Evolutionary conservation across 2,329 filamentous ascomycete species (phyloP).

Genomic region (Teratosphaeria viscida): DNA sequence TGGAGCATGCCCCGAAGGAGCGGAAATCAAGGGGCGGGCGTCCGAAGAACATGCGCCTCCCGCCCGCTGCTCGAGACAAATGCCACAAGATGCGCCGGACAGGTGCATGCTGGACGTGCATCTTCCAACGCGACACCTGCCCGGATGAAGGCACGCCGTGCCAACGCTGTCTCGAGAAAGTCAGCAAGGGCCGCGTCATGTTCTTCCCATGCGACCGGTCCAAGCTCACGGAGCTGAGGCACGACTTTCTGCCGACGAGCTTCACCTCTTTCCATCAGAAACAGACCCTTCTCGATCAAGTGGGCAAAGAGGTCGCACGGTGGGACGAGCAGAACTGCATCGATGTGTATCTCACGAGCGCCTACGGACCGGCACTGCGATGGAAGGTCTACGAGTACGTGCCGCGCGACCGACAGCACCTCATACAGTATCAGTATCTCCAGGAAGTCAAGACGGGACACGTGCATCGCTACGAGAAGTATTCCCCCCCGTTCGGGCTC

Average conservation of each 20-base stretch:
- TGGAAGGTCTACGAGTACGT: constrained; percentile 39
- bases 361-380: constrained; percentile 32
- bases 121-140: constrained; percentile 36
- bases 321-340: constrained; percentile 27
- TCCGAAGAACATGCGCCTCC: constrained; percentile 27
- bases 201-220: constrained; percentile 36
- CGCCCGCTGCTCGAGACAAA: constrained; percentile 28
- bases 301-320: constrained; percentile 25
- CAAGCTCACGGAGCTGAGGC: constrained; percentile 34
- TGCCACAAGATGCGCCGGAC: constrained; percentile 37
- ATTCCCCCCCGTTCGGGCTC: constrained; percentile 38
- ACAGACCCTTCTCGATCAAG: constrained; percentile 32
- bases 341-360: constrained; percentile 33
- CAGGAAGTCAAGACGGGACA: constrained; percentile 25
- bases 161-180: constrained; percentile 23
- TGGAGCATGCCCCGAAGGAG: background rate
- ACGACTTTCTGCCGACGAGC: constrained; percentile 33
- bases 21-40: constrained; percentile 20
- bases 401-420: constrained; percentile 30
- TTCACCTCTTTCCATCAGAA: constrained; percentile 31
- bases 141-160: constrained; percentile 20
- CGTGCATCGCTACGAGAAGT: constrained; percentile 23
- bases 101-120: constrained; percentile 39
- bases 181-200: constrained; percentile 27
- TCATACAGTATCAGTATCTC: constrained; percentile 33